A percentile compares a stretch with the other conserved stretches of the same genome.
phyloP scores from a whole-genome alignment of 805 yeast genomes.

The Pichia paraexigua region DNA sequence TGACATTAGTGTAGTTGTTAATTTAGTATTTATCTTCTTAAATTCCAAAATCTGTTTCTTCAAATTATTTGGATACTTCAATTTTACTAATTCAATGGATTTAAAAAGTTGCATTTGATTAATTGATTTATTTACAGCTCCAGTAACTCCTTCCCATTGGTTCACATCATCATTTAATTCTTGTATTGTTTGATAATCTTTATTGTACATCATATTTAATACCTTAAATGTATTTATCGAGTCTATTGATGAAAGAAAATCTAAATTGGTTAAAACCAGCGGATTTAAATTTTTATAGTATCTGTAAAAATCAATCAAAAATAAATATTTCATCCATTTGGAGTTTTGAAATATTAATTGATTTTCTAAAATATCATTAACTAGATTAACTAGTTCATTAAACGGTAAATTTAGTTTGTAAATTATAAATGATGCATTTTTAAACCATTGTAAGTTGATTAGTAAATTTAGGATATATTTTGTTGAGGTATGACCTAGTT shows the following conservation, averaged over 20 bases:
- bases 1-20: too few species aligned
- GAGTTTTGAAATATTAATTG: constrained; percentile 9
- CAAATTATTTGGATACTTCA: background rate
- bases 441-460: constrained; percentile 8
- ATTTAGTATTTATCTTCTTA: background rate
- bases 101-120: background rate
- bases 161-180: constrained; percentile 2
- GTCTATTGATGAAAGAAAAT: background rate
- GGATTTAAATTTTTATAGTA: constrained; percentile 6
- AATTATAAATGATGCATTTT: constrained; percentile 11
- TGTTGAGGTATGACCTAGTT: background rate
- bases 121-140: constrained; percentile 1
- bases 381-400: constrained; percentile 2
- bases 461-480: background rate
- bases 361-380: constrained; percentile 6
- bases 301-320: constrained; percentile 7
- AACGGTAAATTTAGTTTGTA: constrained; percentile 4
- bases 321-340: constrained; percentile 5
- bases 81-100: constrained; percentile 5
- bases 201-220: constrained; percentile 4
- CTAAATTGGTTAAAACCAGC: constrained; percentile 10
- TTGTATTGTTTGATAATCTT: background rate
- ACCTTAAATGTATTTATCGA: constrained; percentile 4
- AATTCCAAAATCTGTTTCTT: background rate
- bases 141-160: background rate